Percentiles rank a stretch among this genome's conserved stretches.
These are phyloP conservation scores for Scedosporium boydii DNA, from an alignment of 2,329 filamentous ascomycete species.

Conservation along the genomic window DNA sequence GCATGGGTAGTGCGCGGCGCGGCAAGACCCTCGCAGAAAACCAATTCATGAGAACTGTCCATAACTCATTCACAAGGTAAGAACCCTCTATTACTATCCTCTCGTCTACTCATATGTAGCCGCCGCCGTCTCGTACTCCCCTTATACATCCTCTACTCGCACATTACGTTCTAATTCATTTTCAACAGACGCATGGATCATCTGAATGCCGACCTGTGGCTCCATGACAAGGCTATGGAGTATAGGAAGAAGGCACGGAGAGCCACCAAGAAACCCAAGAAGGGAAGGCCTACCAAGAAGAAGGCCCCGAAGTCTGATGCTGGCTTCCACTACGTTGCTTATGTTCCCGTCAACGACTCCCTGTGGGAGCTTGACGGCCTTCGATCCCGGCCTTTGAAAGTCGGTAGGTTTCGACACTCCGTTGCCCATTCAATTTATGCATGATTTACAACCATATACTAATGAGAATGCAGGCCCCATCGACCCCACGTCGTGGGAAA, in stretches of 20 bases:
- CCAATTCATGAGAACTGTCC: conserved; percentile 66
- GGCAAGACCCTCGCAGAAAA: conserved; percentile 69
- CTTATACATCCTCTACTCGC: background rate
- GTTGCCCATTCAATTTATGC: background rate
- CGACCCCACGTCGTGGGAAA: conserved; percentile 11
- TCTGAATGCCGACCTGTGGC: conserved; percentile 57
- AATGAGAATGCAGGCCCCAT: conserved; percentile 21
- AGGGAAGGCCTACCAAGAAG: conserved; percentile 19
- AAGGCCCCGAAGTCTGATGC: conserved; percentile 43
- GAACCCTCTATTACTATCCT: background rate
- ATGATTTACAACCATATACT: background rate
- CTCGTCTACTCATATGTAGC: background rate
- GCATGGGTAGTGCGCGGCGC: conserved; percentile 61
- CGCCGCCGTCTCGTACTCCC: background rate
- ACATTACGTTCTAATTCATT: too few relatives aligned
- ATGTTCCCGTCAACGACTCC: conserved; percentile 62
- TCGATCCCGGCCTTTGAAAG: conserved; percentile 56
- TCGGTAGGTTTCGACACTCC: conserved; percentile 20
- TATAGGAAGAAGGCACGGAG: conserved; percentile 18
- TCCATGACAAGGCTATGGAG: conserved; percentile 44
- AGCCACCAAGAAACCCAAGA: conserved; percentile 25
- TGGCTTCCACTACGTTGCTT: conserved; percentile 82
- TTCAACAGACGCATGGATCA: conserved; percentile 57
- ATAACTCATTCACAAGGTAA: conserved; percentile 69
- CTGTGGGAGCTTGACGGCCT: conserved; percentile 90